Evolutionary conservation across 805 yeast species (phyloP).

Genomic region (Saccharomycopsis fermentans): DNA sequence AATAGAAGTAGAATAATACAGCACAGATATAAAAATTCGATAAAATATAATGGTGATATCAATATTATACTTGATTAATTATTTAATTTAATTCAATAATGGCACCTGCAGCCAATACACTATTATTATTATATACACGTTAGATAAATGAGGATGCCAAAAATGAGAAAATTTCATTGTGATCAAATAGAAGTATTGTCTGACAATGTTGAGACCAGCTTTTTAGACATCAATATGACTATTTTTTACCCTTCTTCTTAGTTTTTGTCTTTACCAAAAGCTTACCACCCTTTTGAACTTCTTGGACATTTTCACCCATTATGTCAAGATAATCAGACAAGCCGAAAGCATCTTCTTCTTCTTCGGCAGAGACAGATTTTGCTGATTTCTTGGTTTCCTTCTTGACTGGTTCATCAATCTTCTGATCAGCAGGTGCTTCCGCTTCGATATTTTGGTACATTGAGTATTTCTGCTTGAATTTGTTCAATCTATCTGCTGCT

Average conservation of each 20-base stretch:
- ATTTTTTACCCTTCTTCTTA: conserved; percentile 24
- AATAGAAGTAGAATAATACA: too few species aligned
- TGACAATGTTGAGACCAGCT: too few species aligned
- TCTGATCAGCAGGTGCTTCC: conserved; percentile 10
- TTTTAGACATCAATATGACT: not conserved
- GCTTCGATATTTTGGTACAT: conserved; percentile 23
- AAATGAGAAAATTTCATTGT: too few species aligned
- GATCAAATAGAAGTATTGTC: too few species aligned
- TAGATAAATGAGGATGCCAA: too few species aligned
- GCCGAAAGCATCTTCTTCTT: conserved; percentile 22
- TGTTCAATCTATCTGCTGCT: conserved; percentile 71
- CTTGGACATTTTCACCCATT: conserved; percentile 46
- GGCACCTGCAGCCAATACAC: too few species aligned
- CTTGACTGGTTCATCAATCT: conserved; percentile 21
- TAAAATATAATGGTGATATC: too few species aligned
- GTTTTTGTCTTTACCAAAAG: conserved; percentile 37
- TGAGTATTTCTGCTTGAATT: conserved; percentile 59
- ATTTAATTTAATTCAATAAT: too few species aligned
- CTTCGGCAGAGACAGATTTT: conserved; percentile 21
- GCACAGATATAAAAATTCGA: too few species aligned
- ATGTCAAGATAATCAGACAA: conserved; percentile 47
- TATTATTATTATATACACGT: too few species aligned
- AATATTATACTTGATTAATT: too few species aligned
- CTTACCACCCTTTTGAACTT: conserved; percentile 48
- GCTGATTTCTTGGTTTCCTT: conserved; percentile 22